Evolutionary conservation across 2,329 filamentous ascomycete species (phyloP).

Genomic region (Trichoderma pleuroti): DNA sequence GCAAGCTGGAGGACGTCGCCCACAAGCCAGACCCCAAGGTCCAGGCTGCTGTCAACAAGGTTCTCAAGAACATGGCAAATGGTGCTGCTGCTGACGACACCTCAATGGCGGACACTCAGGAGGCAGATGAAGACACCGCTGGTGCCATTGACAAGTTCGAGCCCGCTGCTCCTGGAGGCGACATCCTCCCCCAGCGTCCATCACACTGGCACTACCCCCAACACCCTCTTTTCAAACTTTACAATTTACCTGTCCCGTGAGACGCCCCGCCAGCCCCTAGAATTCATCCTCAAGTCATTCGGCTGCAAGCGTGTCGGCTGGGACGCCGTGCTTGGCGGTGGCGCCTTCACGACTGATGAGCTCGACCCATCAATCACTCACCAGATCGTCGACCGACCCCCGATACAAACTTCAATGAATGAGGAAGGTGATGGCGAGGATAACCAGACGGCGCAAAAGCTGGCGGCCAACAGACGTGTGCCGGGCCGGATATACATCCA

Average conservation of each 20-base stretch:
- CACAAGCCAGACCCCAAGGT: constrained; percentile 59
- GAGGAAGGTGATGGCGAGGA: constrained; percentile 52
- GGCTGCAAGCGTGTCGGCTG: constrained; percentile 95
- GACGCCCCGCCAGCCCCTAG: constrained; percentile 82
- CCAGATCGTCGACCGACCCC: constrained; percentile 89
- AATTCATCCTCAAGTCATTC: constrained; percentile 90
- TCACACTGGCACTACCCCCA: constrained; percentile 61
- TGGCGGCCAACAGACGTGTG: constrained; percentile 65
- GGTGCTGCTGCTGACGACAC: constrained; percentile 37
- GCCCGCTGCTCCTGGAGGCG: constrained; percentile 76
- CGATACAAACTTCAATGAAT: constrained; percentile 58
- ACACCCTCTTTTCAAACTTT: constrained; percentile 78
- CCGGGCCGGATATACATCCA: constrained; percentile 93
- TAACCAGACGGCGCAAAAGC: constrained; percentile 59
- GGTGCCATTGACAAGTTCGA: constrained; percentile 88
- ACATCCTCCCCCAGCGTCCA: constrained; percentile 82
- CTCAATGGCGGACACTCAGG: constrained; percentile 38
- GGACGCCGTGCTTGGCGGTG: constrained; percentile 86
- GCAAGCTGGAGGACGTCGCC: constrained; percentile 45
- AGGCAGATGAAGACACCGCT: constrained; percentile 47
- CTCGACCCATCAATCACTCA: constrained; percentile 87
- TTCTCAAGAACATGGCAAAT: constrained; percentile 49
- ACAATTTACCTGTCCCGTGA: constrained; percentile 93
- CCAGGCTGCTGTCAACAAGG: constrained; percentile 64
- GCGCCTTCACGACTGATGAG: constrained; percentile 88